Evolutionary conservation across 1,284 basidiomycete species (phyloP).

Genomic region (Somion occarium): DNA sequence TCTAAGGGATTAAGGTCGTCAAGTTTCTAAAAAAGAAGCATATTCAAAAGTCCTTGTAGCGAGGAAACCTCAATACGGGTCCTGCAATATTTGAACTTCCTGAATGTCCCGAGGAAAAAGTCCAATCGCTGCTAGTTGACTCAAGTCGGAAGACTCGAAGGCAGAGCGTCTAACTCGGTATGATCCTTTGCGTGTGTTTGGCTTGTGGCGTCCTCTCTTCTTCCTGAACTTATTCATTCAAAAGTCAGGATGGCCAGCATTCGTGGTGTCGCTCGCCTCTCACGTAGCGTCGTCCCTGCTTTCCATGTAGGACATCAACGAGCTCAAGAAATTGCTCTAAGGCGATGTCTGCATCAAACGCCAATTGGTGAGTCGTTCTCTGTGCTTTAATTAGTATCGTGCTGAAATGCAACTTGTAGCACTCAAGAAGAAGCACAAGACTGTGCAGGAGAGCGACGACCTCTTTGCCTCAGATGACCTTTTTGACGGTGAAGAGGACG

Average conservation of each 20-base stretch:
- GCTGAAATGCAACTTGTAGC: constrained; percentile 10
- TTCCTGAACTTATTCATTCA: not conserved
- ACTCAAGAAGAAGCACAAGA: constrained; percentile 18
- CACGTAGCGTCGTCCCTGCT: not conserved
- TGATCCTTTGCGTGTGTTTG: not conserved
- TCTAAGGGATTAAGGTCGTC: no score
- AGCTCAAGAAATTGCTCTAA: not conserved
- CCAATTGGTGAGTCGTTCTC: constrained; percentile 13
- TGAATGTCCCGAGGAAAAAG: no score
- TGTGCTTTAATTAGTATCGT: not conserved
- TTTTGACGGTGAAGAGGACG: not conserved
- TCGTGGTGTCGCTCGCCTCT: not conserved
- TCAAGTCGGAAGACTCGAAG: no score
- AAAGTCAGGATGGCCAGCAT: constrained; percentile 6
- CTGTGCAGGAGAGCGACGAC: not conserved
- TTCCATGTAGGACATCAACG: not conserved
- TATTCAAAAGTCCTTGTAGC: no score
- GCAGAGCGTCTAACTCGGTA: not conserved
- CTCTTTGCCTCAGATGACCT: constrained; percentile 6
- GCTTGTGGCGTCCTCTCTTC: not conserved
- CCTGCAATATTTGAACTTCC: no score
- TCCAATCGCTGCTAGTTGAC: no score
- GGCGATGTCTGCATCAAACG: constrained; percentile 11
- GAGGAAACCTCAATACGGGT: no score
- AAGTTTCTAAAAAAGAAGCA: no score